Conservation (phyloP, 805 yeast species). For the Dipodascopsis uninucleata region DNA sequence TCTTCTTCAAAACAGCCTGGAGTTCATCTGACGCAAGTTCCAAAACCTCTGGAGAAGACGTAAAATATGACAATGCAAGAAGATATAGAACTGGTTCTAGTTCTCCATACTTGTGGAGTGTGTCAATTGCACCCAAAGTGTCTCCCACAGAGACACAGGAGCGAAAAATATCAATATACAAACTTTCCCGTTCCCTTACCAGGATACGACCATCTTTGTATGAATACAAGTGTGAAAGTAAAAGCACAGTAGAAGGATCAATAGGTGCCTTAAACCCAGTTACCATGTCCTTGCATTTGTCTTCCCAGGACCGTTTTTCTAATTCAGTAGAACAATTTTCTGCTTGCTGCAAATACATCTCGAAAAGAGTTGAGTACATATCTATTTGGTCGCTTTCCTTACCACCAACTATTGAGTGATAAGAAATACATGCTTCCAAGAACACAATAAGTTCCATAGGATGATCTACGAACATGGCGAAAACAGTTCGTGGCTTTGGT, state of each 20-base stretch:
- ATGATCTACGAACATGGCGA: conserved; percentile 79
- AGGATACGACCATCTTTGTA: conserved; percentile 34
- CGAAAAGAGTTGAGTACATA: conserved; percentile 72
- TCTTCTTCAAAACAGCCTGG: conserved; percentile 49
- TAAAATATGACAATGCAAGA: conserved; percentile 59
- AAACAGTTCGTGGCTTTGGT: conserved; percentile 83
- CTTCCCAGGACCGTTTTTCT: conserved; percentile 53
- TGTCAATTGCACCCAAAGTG: conserved; percentile 51
- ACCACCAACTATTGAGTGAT: conserved; percentile 53
- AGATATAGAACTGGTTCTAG: conserved; percentile 62
- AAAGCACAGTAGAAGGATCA: conserved; percentile 52
- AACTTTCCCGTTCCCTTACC: conserved; percentile 38
- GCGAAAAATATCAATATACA: conserved; percentile 63
- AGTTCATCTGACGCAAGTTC: conserved; percentile 40
- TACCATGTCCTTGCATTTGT: conserved; percentile 57
- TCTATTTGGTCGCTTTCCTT: conserved; percentile 64
- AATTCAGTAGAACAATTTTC: conserved; percentile 39
- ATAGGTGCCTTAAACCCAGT: conserved; percentile 47
- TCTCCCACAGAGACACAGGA: conserved; percentile 58
- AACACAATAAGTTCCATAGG: conserved; percentile 88
- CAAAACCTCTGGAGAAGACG: conserved; percentile 52
- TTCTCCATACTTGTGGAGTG: conserved; percentile 58
- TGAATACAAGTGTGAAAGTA: conserved; percentile 52
- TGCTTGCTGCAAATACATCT: conserved; percentile 68
- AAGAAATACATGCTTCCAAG: conserved; percentile 62